Conservation (phyloP, 192 early-diverging fungal species). For the Umbelopsis ramanniana region DNA sequence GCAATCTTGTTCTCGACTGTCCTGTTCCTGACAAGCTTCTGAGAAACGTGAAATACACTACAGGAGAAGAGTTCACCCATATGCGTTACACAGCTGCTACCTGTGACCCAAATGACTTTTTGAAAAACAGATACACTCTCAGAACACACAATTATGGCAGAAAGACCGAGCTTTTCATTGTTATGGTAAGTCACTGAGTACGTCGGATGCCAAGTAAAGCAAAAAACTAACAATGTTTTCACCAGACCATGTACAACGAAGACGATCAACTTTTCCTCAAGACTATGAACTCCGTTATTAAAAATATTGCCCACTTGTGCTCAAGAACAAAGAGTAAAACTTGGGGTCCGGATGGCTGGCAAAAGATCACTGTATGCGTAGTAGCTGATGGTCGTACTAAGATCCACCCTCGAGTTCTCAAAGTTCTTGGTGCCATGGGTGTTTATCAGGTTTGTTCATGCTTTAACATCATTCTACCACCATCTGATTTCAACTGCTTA, state of each 20-base stretch:
- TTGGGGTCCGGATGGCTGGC: conserved; percentile 89
- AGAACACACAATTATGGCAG: conserved; percentile 71
- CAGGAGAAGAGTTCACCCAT: conserved; percentile 66
- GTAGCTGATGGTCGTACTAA: conserved; percentile 90
- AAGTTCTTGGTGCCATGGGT: conserved; percentile 83
- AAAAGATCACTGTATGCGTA: conserved; percentile 92
- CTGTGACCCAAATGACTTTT: conserved; percentile 70
- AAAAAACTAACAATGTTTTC: background rate
- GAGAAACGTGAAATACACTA: conserved; percentile 46
- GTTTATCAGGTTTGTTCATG: conserved; percentile 62
- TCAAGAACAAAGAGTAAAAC: conserved; percentile 71
- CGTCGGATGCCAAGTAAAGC: background rate
- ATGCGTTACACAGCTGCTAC: conserved; percentile 77
- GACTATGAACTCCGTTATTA: conserved; percentile 82
- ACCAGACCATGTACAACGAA: conserved; percentile 52
- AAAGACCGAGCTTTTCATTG: conserved; percentile 88
- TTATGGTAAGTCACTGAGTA: conserved; percentile 69
- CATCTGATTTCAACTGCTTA: background rate
- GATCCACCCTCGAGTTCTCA: conserved; percentile 76
- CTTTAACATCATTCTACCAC: no score
- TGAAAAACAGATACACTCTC: conserved; percentile 62
- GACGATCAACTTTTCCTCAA: conserved; percentile 87
- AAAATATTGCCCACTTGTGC: conserved; percentile 88
- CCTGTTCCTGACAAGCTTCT: conserved; percentile 61
- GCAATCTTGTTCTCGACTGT: conserved; percentile 71